Evolutionary conservation across 2,329 filamentous ascomycete genomes (phyloP).

Genomic region (Ophiostoma pallidulum): DNA sequence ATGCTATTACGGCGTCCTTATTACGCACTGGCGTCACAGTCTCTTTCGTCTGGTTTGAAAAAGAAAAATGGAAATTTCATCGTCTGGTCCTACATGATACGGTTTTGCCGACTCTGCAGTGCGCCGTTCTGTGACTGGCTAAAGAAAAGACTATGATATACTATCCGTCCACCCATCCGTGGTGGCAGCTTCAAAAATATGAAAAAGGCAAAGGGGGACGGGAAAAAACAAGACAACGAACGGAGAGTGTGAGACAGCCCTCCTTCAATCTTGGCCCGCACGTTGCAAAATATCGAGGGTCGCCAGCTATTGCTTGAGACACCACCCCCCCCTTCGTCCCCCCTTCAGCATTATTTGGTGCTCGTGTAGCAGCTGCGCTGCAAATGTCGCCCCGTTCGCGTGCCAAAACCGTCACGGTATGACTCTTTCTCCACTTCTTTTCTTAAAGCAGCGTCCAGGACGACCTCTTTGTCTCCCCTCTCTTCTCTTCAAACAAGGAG

Average conservation of each 20-base stretch:
- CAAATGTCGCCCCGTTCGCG: neutral
- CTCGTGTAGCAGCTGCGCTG: neutral
- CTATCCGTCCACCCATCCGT: conserved; percentile 3
- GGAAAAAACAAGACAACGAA: neutral
- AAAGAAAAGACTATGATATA: conserved; percentile 2
- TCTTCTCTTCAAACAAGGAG: neutral
- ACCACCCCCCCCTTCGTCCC: neutral
- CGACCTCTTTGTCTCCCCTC: too few relatives aligned
- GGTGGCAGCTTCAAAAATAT: conserved; percentile 6
- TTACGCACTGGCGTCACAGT: too few relatives aligned
- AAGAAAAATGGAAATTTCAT: too few relatives aligned
- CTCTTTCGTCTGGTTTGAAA: too few relatives aligned
- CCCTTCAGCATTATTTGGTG: neutral
- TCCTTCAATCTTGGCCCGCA: neutral
- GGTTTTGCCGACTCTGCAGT: neutral
- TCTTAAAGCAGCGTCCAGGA: too few relatives aligned
- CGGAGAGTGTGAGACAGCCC: neutral
- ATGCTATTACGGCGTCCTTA: too few relatives aligned
- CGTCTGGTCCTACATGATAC: neutral
- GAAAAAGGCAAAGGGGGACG: neutral
- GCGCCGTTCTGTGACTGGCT: neutral
- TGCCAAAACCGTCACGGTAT: neutral
- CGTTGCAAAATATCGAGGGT: neutral
- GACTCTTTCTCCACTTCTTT: too few relatives aligned
- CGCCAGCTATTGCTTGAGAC: neutral